A percentile compares a stretch with the other conserved stretches of the same genome.
These are phyloP conservation scores for Leccinum subgranulosum DNA, from an alignment of 768 basidiomycete species.

Conservation along the genomic window DNA sequence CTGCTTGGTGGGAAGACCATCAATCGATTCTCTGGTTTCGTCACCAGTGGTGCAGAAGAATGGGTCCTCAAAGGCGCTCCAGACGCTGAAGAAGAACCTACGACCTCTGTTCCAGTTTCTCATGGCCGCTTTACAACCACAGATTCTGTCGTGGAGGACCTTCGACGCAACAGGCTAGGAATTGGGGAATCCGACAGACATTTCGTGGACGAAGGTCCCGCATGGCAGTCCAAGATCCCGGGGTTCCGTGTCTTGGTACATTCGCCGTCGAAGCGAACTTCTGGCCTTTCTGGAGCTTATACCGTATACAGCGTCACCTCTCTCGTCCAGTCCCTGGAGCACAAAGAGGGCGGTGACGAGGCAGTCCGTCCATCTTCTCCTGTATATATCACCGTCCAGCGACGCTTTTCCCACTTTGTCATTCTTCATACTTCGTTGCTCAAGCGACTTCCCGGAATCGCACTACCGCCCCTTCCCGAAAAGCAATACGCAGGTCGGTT, in stretches of 20 bases:
- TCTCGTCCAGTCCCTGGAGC: conserved; percentile 18
- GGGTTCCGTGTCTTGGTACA: conserved; percentile 74
- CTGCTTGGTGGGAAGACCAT: conserved; percentile 74
- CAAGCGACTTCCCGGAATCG: conserved; percentile 69
- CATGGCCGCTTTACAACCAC: conserved; percentile 28
- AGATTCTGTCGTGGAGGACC: conserved; percentile 41
- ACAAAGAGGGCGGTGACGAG: conserved; percentile 18
- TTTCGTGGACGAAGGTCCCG: conserved; percentile 64
- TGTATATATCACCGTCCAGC: conserved; percentile 66
- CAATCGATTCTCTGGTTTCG: conserved; percentile 84
- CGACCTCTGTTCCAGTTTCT: conserved; percentile 17
- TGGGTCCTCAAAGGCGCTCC: conserved; percentile 69
- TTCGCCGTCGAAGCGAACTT: conserved; percentile 73
- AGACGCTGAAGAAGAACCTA: conserved; percentile 28
- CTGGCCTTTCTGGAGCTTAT: conserved; percentile 64
- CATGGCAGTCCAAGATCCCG: conserved; percentile 74
- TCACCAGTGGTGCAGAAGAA: conserved; percentile 82
- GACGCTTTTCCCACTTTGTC: conserved; percentile 85
- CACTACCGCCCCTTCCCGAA: conserved; percentile 79
- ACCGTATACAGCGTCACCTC: conserved; percentile 78
- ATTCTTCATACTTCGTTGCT: conserved; percentile 70
- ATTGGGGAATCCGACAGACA: conserved; percentile 63
- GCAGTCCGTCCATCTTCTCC: conserved; percentile 34
- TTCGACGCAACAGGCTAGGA: conserved; percentile 38
- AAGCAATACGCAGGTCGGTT: conserved; percentile 84